Evolutionary conservation across 805 yeast genomes (phyloP).

Genomic region (Wickerhamiella allomyrinae): DNA sequence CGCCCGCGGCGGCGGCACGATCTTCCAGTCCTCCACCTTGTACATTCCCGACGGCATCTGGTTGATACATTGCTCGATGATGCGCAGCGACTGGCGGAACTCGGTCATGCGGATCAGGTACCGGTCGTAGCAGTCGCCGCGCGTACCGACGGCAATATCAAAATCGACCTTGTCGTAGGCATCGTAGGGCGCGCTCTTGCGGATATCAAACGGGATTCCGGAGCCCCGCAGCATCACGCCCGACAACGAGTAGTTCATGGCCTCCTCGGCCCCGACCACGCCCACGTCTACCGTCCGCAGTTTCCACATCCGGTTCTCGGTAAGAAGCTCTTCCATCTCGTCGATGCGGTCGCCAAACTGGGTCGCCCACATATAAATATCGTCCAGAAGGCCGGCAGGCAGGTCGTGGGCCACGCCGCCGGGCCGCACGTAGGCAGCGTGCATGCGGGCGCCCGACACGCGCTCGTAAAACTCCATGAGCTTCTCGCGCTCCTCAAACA

Average conservation of each 20-base stretch:
- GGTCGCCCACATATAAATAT: slow-evolving; percentile 91
- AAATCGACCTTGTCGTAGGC: slow-evolving; percentile 79
- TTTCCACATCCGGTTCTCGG: slow-evolving; percentile 88
- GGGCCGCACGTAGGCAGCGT: slow-evolving; percentile 78
- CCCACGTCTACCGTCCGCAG: slow-evolving; percentile 75
- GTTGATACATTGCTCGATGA: slow-evolving; percentile 78
- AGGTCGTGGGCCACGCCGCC: slow-evolving; percentile 86
- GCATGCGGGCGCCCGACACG: slow-evolving; percentile 81
- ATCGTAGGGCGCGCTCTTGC: slow-evolving; percentile 80
- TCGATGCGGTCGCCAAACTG: slow-evolving; percentile 88
- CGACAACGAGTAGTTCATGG: slow-evolving; percentile 60
- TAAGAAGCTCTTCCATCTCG: slow-evolving; percentile 76
- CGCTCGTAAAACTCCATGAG: slow-evolving; percentile 86
- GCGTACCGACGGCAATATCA: slow-evolving; percentile 72
- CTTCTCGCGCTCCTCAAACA: slow-evolving; percentile 86
- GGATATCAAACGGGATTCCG: slow-evolving; percentile 74
- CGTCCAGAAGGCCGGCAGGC: slow-evolving; percentile 76
- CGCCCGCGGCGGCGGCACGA: slow-evolving; percentile 67
- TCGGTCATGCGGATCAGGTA: slow-evolving; percentile 81
- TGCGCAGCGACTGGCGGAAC: slow-evolving; percentile 80
- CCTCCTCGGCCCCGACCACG: slow-evolving; percentile 72
- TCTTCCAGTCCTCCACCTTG: slow-evolving; percentile 79
- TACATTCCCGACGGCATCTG: slow-evolving; percentile 88
- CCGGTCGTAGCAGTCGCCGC: slow-evolving; percentile 87
- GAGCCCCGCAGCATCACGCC: slow-evolving; percentile 90